Evolutionary conservation across 1,284 basidiomycete genomes (phyloP).

Genomic region (Malassezia caprae): DNA sequence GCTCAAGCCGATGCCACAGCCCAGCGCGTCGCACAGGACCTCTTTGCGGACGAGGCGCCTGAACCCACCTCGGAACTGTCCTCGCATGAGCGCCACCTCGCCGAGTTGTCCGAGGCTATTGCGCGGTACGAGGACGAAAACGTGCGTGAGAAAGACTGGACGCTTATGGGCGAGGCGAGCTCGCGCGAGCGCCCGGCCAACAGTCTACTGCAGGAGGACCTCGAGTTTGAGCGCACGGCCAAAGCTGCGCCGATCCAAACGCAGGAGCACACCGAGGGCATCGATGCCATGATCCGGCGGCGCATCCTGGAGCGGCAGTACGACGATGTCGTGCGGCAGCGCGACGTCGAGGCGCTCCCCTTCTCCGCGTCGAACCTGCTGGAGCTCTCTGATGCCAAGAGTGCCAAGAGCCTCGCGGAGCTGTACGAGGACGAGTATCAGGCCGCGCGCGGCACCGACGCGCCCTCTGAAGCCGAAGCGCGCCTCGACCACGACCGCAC

Average conservation of each 20-base stretch:
- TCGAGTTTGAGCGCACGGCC: slow-evolving; percentile 81
- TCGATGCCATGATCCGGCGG: slow-evolving; percentile 85
- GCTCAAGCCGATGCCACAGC: slow-evolving; percentile 49
- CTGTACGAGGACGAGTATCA: slow-evolving; percentile 91
- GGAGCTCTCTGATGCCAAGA: slow-evolving; percentile 69
- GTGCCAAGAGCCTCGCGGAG: slow-evolving; percentile 71
- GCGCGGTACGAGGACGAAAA: slow-evolving; percentile 54
- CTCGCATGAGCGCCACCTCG: slow-evolving; percentile 53
- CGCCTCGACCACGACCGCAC: slow-evolving; percentile 80
- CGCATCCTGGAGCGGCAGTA: slow-evolving; percentile 76
- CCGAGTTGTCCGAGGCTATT: slow-evolving; percentile 53
- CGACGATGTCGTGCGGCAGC: slow-evolving; percentile 78
- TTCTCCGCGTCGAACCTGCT: slow-evolving; percentile 83
- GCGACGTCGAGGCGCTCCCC: slow-evolving; percentile 59
- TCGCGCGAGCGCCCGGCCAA: slow-evolving; percentile 76
- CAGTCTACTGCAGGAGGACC: slow-evolving; percentile 80
- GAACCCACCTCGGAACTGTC: slow-evolving; percentile 50
- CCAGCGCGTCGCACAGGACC: slow-evolving; percentile 52
- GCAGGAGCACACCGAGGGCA: slow-evolving; percentile 67
- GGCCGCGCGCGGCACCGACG: slow-evolving; percentile 54
- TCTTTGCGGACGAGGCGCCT: slow-evolving; percentile 54
- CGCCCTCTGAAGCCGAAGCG: slow-evolving; percentile 67
- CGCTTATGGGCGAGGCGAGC: slow-evolving; percentile 78
- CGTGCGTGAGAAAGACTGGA: slow-evolving; percentile 68
- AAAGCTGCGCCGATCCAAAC: slow-evolving; percentile 83